Evolutionary conservation across 441 rosid genomes (phyloP).

Genomic region (Erodium chrysanthum): DNA sequence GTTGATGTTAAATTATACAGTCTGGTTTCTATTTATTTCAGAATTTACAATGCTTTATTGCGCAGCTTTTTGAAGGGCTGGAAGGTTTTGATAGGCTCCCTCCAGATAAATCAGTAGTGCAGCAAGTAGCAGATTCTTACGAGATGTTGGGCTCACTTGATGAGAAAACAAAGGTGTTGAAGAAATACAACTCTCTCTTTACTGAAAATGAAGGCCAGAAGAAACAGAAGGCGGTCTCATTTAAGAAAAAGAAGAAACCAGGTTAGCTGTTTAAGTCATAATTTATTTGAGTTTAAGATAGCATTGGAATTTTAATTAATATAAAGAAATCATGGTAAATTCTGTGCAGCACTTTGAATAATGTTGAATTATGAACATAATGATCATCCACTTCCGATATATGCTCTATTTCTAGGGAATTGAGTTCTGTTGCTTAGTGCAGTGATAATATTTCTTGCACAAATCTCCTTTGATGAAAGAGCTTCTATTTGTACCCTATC

Average conservation of each 20-base stretch:
- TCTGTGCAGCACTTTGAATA: not conserved
- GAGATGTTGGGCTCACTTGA: constrained; percentile 56
- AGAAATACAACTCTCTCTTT: constrained; percentile 51
- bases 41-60: not conserved
- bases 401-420: not conserved
- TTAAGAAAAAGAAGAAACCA: constrained; percentile 36
- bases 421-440: not conserved
- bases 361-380: not conserved
- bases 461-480: not conserved
- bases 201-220: constrained; percentile 20
- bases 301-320: not conserved
- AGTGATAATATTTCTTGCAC: not conserved
- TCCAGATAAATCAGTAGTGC: constrained; percentile 54
- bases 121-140: constrained; percentile 74
- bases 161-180: constrained; percentile 51
- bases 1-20: not conserved
- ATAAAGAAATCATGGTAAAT: not conserved
- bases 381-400: not conserved
- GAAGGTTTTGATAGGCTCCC: constrained; percentile 80
- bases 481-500: not conserved
- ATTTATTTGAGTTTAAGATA: not conserved
- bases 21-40: not conserved
- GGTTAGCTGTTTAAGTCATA: constrained; percentile 10
- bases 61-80: constrained; percentile 69
- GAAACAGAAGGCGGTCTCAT: constrained; percentile 25